Evolutionary conservation across 106 monocot genomes (phyloP), one percentile per base, ranked within the genome.

Genomic region (Cymbidium sinense): DNA sequence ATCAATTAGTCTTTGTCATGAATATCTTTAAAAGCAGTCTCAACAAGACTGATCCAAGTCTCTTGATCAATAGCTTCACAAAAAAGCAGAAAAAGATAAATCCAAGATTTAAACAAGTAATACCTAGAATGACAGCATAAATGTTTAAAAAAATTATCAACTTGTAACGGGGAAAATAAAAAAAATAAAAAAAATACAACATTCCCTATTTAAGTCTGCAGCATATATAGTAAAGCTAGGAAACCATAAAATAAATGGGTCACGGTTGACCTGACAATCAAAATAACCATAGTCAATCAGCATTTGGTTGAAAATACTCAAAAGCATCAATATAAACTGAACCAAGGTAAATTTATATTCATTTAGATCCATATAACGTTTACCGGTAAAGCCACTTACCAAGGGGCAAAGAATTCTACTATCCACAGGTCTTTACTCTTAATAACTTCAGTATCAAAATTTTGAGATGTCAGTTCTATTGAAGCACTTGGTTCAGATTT

Each of bases 351-450:
- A 34, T 34, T 18, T 67, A 67, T 67, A 67, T 67, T 67, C 67
- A 67, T 4, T 31, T 67, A 62, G 61, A 67, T 15, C 67, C 30
- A 67, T 15, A 29, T 67, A 71, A 39, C 3, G 4, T 71, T 67
- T 39, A 71, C 37, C 39, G 0, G 28, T 15, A 74, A 12, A 74
- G 3, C 27, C 44, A 74, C 74, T 28, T 74, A 98, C 98, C 98
- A 98, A 75, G 98, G 98, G 76, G 98, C 94, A 80, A 98, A 98
- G 84, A 94, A 98, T 80, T 98, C 94, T 39, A 98, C 94, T 37
- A 98, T 84, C 98, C 98, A 98, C 18, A 98, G 84, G 8, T 98
- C 94, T 47, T 94, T 98, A 64, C 94, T 98, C 81, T 94, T 98
- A 12, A 90, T 7, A 64, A 98, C 98, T 10, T 82, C 67, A 47